A percentile compares a stretch with the other conserved stretches of the same genome.
Conservation (phyloP, 2,329 filamentous ascomycete species). For the Setomelanomma holmii region DNA sequence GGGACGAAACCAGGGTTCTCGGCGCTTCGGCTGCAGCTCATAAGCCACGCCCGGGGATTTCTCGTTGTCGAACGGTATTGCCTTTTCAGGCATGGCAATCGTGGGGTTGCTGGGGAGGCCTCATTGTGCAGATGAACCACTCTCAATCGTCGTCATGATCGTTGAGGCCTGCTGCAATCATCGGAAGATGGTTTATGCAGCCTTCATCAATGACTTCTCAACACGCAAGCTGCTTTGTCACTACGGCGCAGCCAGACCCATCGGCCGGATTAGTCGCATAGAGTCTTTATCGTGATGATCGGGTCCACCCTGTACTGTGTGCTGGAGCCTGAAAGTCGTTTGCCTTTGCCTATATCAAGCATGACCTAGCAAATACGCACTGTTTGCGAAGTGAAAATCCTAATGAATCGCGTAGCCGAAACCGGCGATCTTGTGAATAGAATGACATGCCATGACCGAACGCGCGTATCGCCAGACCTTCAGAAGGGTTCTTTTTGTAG, state of each 20-base stretch:
- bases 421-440: neutral
- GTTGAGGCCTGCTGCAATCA: slow-evolving; percentile 12
- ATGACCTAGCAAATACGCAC: slow-evolving; percentile 10
- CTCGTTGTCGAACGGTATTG: slow-evolving; percentile 45
- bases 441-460: slow-evolving; percentile 18
- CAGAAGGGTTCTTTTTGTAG: slow-evolving; percentile 6
- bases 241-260: slow-evolving; percentile 22
- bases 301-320: slow-evolving; percentile 9
- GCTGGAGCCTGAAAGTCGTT: neutral
- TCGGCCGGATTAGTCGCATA: slow-evolving; percentile 19
- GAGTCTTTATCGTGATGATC: slow-evolving; percentile 16
- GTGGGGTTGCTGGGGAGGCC: slow-evolving; percentile 33
- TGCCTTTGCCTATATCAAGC: slow-evolving; percentile 11
- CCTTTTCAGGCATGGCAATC: slow-evolving; percentile 38
- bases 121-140: slow-evolving; percentile 16
- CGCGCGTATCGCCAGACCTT: slow-evolving; percentile 27
- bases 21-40: slow-evolving; percentile 46
- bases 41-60: slow-evolving; percentile 46
- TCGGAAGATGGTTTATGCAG: slow-evolving; percentile 19
- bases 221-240: slow-evolving; percentile 27
- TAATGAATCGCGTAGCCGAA: slow-evolving; percentile 1
- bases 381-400: neutral
- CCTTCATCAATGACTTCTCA: slow-evolving; percentile 6
- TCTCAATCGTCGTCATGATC: slow-evolving; percentile 19
- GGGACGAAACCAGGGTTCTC: slow-evolving; percentile 44